Conservation (phyloP, 2,329 filamentous ascomycete genomes). For the Neocucurbitaria cava region DNA sequence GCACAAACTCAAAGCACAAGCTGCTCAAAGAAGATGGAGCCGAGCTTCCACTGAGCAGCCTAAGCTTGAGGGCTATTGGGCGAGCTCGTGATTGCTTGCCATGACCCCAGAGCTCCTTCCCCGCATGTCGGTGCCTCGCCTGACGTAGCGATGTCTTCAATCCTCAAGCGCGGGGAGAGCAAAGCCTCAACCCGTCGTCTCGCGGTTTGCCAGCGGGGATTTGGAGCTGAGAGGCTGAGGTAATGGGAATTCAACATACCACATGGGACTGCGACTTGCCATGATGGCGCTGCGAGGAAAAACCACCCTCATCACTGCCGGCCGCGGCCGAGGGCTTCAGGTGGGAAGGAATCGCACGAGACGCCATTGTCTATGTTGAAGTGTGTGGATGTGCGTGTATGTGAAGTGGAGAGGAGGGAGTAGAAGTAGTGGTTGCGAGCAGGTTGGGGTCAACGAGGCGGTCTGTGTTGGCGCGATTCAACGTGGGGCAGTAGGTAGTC, state of each 20-base stretch:
- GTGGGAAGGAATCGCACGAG: constrained; percentile 79
- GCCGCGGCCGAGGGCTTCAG: constrained; percentile 68
- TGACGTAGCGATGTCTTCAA: not conserved
- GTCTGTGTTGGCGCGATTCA: constrained; percentile 30
- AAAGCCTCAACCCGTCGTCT: not conserved
- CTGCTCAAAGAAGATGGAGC: not conserved
- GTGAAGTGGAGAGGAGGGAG: constrained; percentile 6
- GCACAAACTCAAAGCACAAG: not conserved
- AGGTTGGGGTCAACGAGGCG: constrained; percentile 26
- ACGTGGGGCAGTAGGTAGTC: constrained; percentile 33
- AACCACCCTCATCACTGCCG: constrained; percentile 52
- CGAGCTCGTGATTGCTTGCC: not conserved
- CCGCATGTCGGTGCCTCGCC: not conserved
- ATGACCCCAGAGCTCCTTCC: not conserved
- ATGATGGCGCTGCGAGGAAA: constrained; percentile 71
- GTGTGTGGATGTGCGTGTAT: constrained; percentile 1
- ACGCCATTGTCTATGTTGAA: constrained; percentile 65
- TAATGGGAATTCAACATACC: constrained; percentile 64
- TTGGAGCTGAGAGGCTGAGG: not conserved
- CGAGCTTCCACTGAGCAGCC: not conserved
- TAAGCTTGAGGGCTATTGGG: not conserved
- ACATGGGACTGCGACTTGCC: constrained; percentile 87
- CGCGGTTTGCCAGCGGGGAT: not conserved
- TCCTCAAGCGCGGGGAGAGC: not conserved
- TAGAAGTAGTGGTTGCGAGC: constrained; percentile 9